phyloP scores from a whole-genome alignment of 495 filamentous ascomycete species.

The Penicillium manginii region DNA sequence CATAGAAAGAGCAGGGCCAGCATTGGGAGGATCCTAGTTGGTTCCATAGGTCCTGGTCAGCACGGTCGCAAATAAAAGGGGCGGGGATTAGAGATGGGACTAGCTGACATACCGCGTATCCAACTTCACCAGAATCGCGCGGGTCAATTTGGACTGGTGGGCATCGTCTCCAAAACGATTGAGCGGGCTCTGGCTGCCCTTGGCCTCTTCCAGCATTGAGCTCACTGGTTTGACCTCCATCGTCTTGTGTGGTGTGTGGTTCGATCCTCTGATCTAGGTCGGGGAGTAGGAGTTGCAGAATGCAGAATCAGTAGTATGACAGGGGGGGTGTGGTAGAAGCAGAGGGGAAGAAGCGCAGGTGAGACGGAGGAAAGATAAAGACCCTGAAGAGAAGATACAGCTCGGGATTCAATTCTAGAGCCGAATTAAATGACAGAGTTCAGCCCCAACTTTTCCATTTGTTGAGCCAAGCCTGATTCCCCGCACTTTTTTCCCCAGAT shows the following conservation, averaged over 20 bases:
- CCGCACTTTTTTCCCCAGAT: conserved; percentile 3
- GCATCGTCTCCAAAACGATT: conserved; percentile 19
- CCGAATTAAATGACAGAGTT: no score
- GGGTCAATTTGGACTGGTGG: conserved; percentile 30
- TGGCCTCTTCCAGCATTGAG: conserved; percentile 23
- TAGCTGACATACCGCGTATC: conserved; percentile 10
- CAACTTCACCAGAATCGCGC: conserved; percentile 54
- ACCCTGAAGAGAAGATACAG: neutral
- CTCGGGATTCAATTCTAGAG: no score
- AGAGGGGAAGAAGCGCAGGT: neutral
- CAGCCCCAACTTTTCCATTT: neutral
- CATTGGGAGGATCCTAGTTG: conserved; percentile 61
- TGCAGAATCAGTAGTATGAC: neutral
- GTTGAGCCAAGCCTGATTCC: neutral
- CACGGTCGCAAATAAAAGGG: neutral
- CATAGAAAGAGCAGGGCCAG: conserved; percentile 59
- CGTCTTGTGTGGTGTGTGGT: conserved; percentile 3
- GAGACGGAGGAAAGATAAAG: neutral
- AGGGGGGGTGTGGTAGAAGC: neutral
- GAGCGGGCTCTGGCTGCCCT: conserved; percentile 9
- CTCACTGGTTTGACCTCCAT: conserved; percentile 26
- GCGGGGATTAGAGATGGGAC: neutral
- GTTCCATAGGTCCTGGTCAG: neutral
- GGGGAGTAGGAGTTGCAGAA: neutral
- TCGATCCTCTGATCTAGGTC: no score